A percentile compares a stretch with the other conserved stretches of the same genome.
These are phyloP conservation scores for Dactylella cylindrospora DNA, from an alignment of 2,329 filamentous ascomycete species.

Conservation along the genomic window DNA sequence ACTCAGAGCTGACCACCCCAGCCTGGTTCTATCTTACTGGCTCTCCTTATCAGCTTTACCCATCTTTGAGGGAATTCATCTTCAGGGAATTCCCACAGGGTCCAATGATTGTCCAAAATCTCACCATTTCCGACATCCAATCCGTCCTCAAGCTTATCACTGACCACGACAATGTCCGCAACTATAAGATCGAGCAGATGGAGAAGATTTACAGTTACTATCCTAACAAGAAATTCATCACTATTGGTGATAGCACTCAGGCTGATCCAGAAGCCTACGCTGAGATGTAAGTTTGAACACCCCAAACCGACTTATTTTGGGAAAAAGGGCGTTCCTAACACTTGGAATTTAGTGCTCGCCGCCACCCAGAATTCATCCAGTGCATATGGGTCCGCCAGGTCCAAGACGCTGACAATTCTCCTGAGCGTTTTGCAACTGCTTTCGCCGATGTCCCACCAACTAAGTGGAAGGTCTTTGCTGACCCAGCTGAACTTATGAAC, in stretches of 20 bases:
- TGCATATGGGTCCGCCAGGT: slow-evolving; percentile 61
- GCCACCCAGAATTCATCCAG: slow-evolving; percentile 71
- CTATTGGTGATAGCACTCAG: slow-evolving; percentile 88
- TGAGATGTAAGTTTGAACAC: slow-evolving; percentile 62
- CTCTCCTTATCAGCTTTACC: slow-evolving; percentile 91
- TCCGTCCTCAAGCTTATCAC: not conserved
- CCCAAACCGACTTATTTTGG: not conserved
- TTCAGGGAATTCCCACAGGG: slow-evolving; percentile 71
- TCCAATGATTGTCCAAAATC: slow-evolving; percentile 80
- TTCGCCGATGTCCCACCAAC: slow-evolving; percentile 72
- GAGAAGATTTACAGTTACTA: slow-evolving; percentile 76
- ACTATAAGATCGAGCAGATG: slow-evolving; percentile 83
- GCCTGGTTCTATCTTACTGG: slow-evolving; percentile 93
- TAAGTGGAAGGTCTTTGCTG: slow-evolving; percentile 79
- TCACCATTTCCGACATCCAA: slow-evolving; percentile 49
- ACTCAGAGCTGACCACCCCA: slow-evolving; percentile 60
- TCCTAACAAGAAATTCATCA: slow-evolving; percentile 75
- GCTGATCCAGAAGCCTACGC: slow-evolving; percentile 88
- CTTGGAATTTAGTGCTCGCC: slow-evolving; percentile 53
- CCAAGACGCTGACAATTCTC: slow-evolving; percentile 46
- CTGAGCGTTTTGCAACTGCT: slow-evolving; percentile 75
- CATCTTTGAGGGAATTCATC: slow-evolving; percentile 76
- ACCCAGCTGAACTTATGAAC: slow-evolving; percentile 62
- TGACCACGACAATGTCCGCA: slow-evolving; percentile 60
- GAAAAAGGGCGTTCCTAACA: slow-evolving; percentile 6